Evolutionary conservation across 148 eudicot species (phyloP), one percentile per base, ranked within the genome.

Genomic region (Silene uniflora): DNA sequence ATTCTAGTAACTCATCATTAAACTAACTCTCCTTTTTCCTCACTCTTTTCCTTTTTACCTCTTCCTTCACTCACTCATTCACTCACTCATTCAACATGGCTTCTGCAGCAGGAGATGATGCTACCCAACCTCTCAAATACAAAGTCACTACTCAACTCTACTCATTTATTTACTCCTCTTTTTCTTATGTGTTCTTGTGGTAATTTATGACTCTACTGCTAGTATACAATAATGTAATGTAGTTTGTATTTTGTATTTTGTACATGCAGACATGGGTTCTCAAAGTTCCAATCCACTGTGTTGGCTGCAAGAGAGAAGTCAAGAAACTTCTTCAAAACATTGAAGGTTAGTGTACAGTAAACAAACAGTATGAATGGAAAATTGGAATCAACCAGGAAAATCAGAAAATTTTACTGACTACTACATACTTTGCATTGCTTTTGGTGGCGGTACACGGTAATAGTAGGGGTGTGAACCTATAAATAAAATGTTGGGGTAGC

Each of bases 231-330:
- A 1, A 23, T 19, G 0, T 17, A 63, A 23, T 47, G 67, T 42
- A 10, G 44, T 52, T 76, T 76, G 5, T 29, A 3, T 29, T 1
- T 29, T 29, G 32, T 29, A 3, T 29, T 29, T 29, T 29, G 32
- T 29, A 24, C 54, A 69, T 74, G 60, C 87, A 91, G 97, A 89
- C 86, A 77, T 89, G 90, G 90, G 88, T 85, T 56, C 76, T 91
- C 56, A 91, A 85, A 80, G 97, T 91, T 66, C 87, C 90, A 63
- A 91, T 91, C 77, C 97, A 91, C 86, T 91, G 97, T 70, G 76
- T 85, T 70, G 93, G 97, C 46, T 91, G 97, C 86, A 89, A 85
- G 76, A 84, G 85, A 69, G 80, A 91, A 84, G 88, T 91, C 81
- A 89, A 88, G 89, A 91, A 84, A 85, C 85, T 87, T 74, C 87